Evolutionary conservation across 805 yeast genomes (phyloP), one percentile per base, ranked within the genome.

Genomic region (Vanderwaltozyma polyspora): DNA sequence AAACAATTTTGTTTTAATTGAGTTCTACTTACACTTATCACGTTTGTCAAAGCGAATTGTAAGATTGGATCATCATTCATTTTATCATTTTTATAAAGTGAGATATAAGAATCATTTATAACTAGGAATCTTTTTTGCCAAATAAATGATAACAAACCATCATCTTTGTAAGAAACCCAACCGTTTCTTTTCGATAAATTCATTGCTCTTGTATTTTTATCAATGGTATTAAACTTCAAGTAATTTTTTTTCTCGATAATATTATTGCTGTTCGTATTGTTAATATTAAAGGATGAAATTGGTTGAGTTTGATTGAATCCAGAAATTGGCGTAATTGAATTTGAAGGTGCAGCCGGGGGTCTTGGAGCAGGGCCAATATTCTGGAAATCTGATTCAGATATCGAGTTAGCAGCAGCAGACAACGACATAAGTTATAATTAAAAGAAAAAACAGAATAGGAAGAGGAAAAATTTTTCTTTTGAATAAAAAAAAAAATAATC

Each of bases 151-250:
- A 84, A 72, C 42, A 89, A 63, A 11, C 96, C 95, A 48, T 89
- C 96, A 48, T 89, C 97, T 56, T 84, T 87, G 39, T 85, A 76
- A 35, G 82, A 81, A 16, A 85, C 87, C 94, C 95, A 87, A 0
- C 96, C 95, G 5, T 49, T 41, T 29, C 49, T 45, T 25, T 47
- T 45, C 37, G 45, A 52, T 32, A 39, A 37, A 25, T 45, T 26
- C 25, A 25, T 24, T 11, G 31, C 13, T 15, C 29, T 35, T 9
- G 24, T 11, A 19, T 15, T 19, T 13, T n/a, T 24, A 28, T 25
- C 29, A 8, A 29, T 19, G 10, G 7, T 21, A 21, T 23, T 33
- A 29, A 2, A 29, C 8, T 8, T 29, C 28, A 14, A 24, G 15
- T 8, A 29, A 11, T 31, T 21, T n/a, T n/a, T n/a, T n/a, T n/a